Base-by-base conservation (phyloP, 2,329 filamentous ascomycete genomes). In the Phoma sp. region DNA sequence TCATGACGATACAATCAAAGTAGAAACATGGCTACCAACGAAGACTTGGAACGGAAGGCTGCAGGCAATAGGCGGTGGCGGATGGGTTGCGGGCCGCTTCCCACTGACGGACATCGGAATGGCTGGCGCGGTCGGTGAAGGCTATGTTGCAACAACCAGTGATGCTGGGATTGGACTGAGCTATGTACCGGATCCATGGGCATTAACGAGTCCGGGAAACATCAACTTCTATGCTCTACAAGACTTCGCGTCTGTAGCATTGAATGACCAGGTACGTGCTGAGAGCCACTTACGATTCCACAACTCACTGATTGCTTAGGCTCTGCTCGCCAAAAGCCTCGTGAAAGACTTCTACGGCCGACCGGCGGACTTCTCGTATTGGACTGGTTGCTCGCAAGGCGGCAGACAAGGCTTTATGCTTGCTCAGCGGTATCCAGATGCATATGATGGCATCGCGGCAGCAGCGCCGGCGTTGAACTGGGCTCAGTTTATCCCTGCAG, bases 391-490 rank as follows among this genome's bases (percentile, higher is more conserved):
- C 51, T 73, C 72, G 1, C 58, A 67, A 32, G 70, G 70, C 12
- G 71, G 73, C 1, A 45, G 71, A 9, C 69, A 74, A 40, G 73
- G 69, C 1, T 53, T 64, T 29, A 60, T 60, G 44, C 39, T 72
- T 19, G 70, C 69, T 8, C 70, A 74, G 44, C 50, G 59, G 7
- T 73, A 69, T 52, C 70, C 69, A 3, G 55, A 61, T 3, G 55
- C 59, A 1, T 69, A 60, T 33, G 71, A 80, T 21, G 76, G 77
- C 19, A 78, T 80, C 45, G 51, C 77, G 4, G 76, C 78, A 4
- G 54, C 58, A 5, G 71, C 76, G 1, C 77, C 78, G 12, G 76
- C 76, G 2, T 70, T 78, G 41, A 74, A 78, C 46, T 76, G 70
- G 52, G 49, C 33, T 15, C 45, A 51, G n/a, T 51, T 72, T 57